Evolutionary conservation across 305 asterid species (phyloP), one percentile per base, ranked within the genome.

Genomic region (Fraxinus velutina): DNA sequence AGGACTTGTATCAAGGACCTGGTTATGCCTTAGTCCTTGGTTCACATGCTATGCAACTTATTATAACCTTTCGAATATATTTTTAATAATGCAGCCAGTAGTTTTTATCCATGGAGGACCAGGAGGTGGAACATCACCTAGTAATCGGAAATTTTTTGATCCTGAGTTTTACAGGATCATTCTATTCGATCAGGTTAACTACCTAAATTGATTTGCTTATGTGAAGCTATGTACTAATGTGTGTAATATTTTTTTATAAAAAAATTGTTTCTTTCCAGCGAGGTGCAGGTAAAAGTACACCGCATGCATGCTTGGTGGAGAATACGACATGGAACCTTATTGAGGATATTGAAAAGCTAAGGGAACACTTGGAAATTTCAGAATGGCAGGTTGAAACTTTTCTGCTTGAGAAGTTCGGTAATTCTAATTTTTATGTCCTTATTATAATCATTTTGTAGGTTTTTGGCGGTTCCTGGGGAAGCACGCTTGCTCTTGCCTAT

Each of bases 391-490:
- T 96, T 82, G 75, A 37, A 33, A 70, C 37, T 33, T 57, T 72
- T 68, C 55, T 15, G 34, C 27, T 60, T 79, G 47, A 37, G 5
- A 39, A 37, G 57, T 80, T 78, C 79, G 75, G 79, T 30, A 15
- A 76, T 64, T 66, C 44, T 84, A 39, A n/a, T 3, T 47, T 13
- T 30, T 78, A 21, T 60, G 80, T 39, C 79, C 81, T 83, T 75
- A 84, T 86, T 62, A 76, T 66, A 47, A 50, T 88, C 82, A 66
- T 76, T 87, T 83, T 88, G 86, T 90, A 96, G 99, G 98, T 96
- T 19, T 96, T 96, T 68, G 98, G 99, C 78, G 99, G 99, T 84
- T 96, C 98, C 75, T 96, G 99, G 99, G 98, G 99, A 79, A 96
- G 98, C 91, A 96, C 99, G 19, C 97, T 96, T 39, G 88, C 98